phyloP scores from a whole-genome alignment of 169 alveolate genomes.

The Neospora caninum region DNA sequence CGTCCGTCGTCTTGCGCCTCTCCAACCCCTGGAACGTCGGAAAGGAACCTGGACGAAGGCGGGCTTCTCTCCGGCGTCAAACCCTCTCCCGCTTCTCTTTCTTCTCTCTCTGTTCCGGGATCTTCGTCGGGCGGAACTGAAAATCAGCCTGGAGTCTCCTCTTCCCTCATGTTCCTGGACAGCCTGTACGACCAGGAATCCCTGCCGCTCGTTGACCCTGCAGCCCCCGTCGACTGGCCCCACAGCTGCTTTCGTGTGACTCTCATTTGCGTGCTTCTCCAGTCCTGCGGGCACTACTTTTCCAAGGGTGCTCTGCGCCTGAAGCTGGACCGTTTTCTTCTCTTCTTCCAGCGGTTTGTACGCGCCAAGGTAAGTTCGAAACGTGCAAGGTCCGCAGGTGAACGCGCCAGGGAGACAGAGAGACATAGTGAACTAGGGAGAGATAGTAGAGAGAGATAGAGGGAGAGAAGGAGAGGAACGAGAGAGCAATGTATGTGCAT shows the following conservation, averaged over 20 bases:
- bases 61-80: no score
- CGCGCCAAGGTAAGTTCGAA: constrained; percentile 4
- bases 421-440: no score
- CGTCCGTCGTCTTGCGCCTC: neutral
- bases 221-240: constrained; percentile 52
- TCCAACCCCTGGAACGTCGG: no score
- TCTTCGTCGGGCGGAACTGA: neutral
- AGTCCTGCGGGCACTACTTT: constrained; percentile 56
- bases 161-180: neutral
- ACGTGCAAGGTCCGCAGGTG: no score
- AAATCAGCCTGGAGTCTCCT: neutral
- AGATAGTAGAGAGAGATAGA: no score
- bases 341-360: constrained; percentile 51
- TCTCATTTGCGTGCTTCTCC: constrained; percentile 38
- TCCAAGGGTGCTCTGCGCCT: neutral
- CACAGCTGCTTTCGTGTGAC: constrained; percentile 18
- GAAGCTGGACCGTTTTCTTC: constrained; percentile 58
- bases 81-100: neutral
- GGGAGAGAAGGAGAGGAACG: no score
- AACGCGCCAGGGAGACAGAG: no score
- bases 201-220: neutral
- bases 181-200: neutral
- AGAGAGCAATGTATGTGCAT: neutral
- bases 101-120: neutral
- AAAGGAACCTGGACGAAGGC: no score